phyloP scores from a whole-genome alignment of 2,329 filamentous ascomycete genomes.

The Cordyceps pruinosa region DNA sequence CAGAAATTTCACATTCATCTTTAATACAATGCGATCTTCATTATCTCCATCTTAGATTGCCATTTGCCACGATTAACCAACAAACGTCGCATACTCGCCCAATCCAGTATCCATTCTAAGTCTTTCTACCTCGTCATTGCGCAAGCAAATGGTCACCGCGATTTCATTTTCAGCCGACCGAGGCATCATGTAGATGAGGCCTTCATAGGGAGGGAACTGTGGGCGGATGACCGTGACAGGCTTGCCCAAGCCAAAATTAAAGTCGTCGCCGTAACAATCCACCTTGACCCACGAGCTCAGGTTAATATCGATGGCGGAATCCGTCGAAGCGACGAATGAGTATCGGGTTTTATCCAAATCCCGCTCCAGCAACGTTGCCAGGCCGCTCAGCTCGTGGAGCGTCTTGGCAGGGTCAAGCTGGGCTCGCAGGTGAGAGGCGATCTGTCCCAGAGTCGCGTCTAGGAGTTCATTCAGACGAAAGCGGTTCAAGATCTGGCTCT shows the following conservation, averaged over 20 bases:
- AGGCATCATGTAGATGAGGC: slow-evolving; percentile 45
- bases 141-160: slow-evolving; percentile 32
- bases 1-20: too few relatives aligned
- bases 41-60: too few relatives aligned
- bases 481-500: slow-evolving; percentile 38
- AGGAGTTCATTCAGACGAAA: slow-evolving; percentile 24
- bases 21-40: too few relatives aligned
- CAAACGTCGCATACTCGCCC: neutral
- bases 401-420: slow-evolving; percentile 31
- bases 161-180: slow-evolving; percentile 36
- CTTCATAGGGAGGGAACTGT: slow-evolving; percentile 36
- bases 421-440: slow-evolving; percentile 33
- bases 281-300: slow-evolving; percentile 49
- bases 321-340: slow-evolving; percentile 28
- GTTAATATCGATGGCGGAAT: slow-evolving; percentile 38
- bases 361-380: slow-evolving; percentile 33
- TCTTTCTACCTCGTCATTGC: neutral
- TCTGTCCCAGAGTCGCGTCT: slow-evolving; percentile 24
- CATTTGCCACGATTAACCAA: neutral
- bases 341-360: slow-evolving; percentile 28
- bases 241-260: slow-evolving; percentile 37
- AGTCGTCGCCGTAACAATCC: slow-evolving; percentile 38
- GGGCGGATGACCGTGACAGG: slow-evolving; percentile 43
- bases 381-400: slow-evolving; percentile 28
- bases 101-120: neutral